A percentile compares a stretch with the other conserved stretches of the same genome.
These are phyloP conservation scores for Herpetomonas muscarum DNA, from an alignment of 208 protist species.

Conservation along the genomic window DNA sequence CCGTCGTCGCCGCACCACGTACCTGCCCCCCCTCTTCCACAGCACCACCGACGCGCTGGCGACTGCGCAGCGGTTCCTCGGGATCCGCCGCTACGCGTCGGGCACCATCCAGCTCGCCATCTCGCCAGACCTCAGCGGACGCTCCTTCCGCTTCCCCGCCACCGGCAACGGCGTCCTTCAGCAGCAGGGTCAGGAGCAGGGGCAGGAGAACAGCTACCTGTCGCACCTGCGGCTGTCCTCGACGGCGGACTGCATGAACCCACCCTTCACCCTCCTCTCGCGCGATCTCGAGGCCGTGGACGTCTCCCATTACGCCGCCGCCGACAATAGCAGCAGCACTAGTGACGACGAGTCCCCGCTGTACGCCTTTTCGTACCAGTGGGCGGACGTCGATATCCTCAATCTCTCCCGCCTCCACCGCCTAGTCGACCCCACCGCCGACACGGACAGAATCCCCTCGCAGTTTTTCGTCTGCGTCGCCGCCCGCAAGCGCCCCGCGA, in stretches of 20 bases:
- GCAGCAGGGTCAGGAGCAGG: background rate
- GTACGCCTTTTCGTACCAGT: constrained; percentile 43
- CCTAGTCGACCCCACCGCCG: constrained; percentile 23
- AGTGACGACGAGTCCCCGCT: background rate
- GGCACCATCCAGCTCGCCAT: constrained; percentile 45
- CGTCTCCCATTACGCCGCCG: background rate
- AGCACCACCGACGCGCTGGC: background rate
- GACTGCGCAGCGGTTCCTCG: constrained; percentile 18
- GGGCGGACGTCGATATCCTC: constrained; percentile 25
- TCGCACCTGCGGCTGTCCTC: constrained; percentile 46
- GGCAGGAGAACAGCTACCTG: constrained; percentile 13
- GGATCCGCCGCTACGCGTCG: constrained; percentile 28
- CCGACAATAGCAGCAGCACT: constrained; percentile 2
- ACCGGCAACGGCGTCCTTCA: background rate
- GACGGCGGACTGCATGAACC: constrained; percentile 36
- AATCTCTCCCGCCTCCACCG: constrained; percentile 14
- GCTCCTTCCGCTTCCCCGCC: background rate
- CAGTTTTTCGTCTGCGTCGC: constrained; percentile 65
- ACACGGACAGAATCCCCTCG: constrained; percentile 22
- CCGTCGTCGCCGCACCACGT: too few species aligned
- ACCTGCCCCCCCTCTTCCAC: constrained; percentile 33
- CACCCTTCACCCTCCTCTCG: constrained; percentile 27
- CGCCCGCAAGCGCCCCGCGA: constrained; percentile 21
- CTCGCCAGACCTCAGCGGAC: background rate
- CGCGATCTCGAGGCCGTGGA: constrained; percentile 9